A percentile compares a stretch with the other conserved stretches of the same genome.
Conservation (phyloP, 2,329 filamentous ascomycete genomes). For the Arthrobotrys sinensis region DNA sequence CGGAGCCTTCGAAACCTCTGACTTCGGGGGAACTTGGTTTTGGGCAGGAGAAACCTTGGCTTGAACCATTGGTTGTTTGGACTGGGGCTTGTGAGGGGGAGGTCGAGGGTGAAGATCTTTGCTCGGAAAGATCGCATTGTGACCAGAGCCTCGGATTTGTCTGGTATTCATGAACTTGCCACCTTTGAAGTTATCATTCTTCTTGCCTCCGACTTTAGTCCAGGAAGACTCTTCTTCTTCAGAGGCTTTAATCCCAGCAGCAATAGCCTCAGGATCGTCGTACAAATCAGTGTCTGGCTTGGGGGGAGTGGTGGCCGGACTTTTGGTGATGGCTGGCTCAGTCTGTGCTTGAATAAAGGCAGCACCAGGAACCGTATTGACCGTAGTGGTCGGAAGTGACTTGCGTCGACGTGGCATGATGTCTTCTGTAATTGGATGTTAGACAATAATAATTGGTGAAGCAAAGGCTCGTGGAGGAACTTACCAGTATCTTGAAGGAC, state of each 20-base stretch:
- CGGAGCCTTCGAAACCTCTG: background rate
- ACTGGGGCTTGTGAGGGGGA: background rate
- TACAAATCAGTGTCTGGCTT: slow-evolving; percentile 22
- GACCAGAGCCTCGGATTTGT: background rate
- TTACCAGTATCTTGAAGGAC: background rate
- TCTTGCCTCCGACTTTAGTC: slow-evolving; percentile 26
- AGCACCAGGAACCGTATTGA: slow-evolving; percentile 2
- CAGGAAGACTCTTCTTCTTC: slow-evolving; percentile 22
- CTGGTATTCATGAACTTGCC: background rate
- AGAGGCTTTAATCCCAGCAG: slow-evolving; percentile 30
- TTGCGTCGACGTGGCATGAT: slow-evolving; percentile 25
- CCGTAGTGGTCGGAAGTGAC: background rate
- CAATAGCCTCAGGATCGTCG: slow-evolving; percentile 36
- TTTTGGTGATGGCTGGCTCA: background rate
- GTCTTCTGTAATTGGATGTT: background rate
- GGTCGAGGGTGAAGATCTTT: background rate
- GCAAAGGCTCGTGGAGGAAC: background rate
- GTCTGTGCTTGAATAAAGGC: background rate
- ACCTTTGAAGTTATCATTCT: background rate
- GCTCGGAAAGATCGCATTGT: slow-evolving; percentile 3
- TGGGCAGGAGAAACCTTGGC: background rate
- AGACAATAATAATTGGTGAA: background rate
- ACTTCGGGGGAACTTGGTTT: background rate
- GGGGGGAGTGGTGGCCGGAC: slow-evolving; percentile 3
- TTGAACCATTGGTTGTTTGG: background rate